Conservation (phyloP, 768 basidiomycete genomes). For the Termitomyces titanicus region DNA sequence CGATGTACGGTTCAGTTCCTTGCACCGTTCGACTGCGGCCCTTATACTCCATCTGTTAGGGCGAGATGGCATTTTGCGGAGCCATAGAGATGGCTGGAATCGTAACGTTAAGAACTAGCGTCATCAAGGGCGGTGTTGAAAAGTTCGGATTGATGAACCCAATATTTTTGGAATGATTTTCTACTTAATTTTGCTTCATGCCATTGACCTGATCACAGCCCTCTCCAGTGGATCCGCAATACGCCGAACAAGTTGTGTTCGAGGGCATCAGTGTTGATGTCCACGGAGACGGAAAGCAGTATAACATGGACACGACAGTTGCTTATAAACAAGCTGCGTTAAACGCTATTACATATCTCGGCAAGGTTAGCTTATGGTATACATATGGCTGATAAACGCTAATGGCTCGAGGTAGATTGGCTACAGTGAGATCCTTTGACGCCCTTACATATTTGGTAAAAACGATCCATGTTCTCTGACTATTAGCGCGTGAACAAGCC, state of each 20-base stretch:
- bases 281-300: conserved; percentile 71
- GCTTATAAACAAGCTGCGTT: conserved; percentile 80
- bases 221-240: conserved; percentile 70
- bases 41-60: conserved; percentile 31
- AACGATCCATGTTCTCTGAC: neutral
- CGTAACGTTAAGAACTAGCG: conserved; percentile 65
- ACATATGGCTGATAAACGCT: neutral
- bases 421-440: conserved; percentile 53
- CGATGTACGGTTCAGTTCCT: conserved; percentile 37
- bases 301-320: conserved; percentile 76
- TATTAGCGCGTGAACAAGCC: conserved; percentile 75
- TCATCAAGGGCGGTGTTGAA: conserved; percentile 72
- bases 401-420: conserved; percentile 50
- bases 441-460: neutral
- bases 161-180: conserved; percentile 56
- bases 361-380: conserved; percentile 41
- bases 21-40: conserved; percentile 2
- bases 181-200: neutral
- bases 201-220: conserved; percentile 36
- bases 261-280: conserved; percentile 73
- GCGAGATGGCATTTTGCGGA: conserved; percentile 72
- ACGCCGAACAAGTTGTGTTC: conserved; percentile 73
- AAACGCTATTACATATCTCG: conserved; percentile 70
- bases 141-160: conserved; percentile 73
- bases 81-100: conserved; percentile 80